Conservation (phyloP, 1,284 basidiomycete genomes). For the Melampsora americana region DNA sequence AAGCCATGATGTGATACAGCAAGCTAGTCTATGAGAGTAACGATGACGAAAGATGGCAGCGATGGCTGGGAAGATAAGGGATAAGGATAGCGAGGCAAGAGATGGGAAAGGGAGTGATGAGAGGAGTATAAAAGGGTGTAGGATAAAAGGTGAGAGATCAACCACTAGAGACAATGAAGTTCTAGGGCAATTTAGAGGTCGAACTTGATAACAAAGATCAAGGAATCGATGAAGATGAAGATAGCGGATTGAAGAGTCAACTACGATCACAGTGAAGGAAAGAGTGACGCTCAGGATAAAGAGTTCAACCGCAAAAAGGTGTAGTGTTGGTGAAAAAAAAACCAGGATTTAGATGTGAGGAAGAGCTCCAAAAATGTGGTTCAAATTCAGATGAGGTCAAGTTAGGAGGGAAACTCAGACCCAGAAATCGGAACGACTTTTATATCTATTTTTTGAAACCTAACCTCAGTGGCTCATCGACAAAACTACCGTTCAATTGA, state of each 20-base stretch:
- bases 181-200: slow-evolving; percentile 22
- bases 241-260: not conserved
- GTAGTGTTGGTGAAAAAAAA: too few species aligned
- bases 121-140: not conserved
- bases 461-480: not conserved
- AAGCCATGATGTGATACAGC: slow-evolving; percentile 2
- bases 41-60: too few species aligned
- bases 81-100: not conserved
- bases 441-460: slow-evolving; percentile 8
- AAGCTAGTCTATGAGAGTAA: not conserved
- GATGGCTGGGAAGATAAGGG: not conserved
- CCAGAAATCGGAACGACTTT: slow-evolving; percentile 12
- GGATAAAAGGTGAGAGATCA: not conserved
- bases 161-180: slow-evolving; percentile 44
- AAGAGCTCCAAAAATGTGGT: not conserved
- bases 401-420: not conserved
- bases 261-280: not conserved
- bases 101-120: not conserved
- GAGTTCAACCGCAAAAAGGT: not conserved
- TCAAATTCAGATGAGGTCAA: not conserved
- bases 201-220: not conserved
- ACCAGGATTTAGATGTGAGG: not conserved
- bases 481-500: too few species aligned
- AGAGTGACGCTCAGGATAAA: not conserved
- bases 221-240: not conserved